Percentiles rank a stretch among this genome's conserved stretches.
Conservation (phyloP, 2,329 filamentous ascomycete genomes). For the Penicillium sp. region DNA sequence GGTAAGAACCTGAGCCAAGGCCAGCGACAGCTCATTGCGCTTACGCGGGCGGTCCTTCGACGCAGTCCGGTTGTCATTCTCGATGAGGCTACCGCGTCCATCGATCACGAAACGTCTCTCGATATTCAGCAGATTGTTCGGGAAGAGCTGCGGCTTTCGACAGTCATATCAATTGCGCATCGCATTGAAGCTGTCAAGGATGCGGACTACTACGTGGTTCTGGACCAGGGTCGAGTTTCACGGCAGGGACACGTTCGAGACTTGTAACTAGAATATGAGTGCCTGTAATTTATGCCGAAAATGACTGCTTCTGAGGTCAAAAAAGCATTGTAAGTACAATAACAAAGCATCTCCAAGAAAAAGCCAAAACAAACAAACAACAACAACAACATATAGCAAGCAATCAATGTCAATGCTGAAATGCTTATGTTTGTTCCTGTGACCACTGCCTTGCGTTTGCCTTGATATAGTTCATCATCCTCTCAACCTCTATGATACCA, state of each 20-base stretch:
- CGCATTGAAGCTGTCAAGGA: constrained; percentile 57
- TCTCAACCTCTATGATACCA: too few relatives aligned
- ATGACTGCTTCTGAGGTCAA: too few relatives aligned
- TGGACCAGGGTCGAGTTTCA: constrained; percentile 48
- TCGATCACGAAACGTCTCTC: constrained; percentile 58
- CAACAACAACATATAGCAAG: too few relatives aligned
- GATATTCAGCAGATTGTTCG: constrained; percentile 37
- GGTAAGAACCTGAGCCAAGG: constrained; percentile 61
- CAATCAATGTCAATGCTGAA: too few relatives aligned
- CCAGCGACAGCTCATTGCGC: constrained; percentile 60
- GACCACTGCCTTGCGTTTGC: too few relatives aligned
- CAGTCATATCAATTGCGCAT: constrained; percentile 63
- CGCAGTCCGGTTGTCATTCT: constrained; percentile 59
- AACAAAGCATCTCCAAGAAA: too few relatives aligned
- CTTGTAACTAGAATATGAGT: constrained; percentile 4
- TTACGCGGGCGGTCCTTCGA: constrained; percentile 58
- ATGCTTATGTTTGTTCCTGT: too few relatives aligned
- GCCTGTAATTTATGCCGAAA: too few relatives aligned
- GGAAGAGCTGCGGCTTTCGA: constrained; percentile 40
- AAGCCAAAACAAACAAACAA: too few relatives aligned
- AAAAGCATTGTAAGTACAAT: too few relatives aligned
- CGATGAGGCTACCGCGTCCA: constrained; percentile 62
- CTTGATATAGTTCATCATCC: too few relatives aligned
- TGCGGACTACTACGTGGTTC: constrained; percentile 52
- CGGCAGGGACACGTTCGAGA: constrained; percentile 28